Conservation (phyloP, 208 protist species). For the Acanthamoeba culbertsoni region DNA sequence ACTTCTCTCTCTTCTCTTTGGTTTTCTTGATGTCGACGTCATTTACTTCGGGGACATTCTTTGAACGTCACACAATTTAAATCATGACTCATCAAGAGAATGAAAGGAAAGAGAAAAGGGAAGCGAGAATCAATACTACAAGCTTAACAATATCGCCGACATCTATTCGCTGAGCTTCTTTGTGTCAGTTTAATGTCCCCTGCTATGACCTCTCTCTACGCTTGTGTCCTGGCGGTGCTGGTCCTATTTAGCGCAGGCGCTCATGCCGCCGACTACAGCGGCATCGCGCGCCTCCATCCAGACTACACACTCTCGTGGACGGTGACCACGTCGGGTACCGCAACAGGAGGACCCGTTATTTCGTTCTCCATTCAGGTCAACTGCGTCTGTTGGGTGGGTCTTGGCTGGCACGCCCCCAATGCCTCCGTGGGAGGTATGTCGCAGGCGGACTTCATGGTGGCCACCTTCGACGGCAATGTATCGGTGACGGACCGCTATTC, state of each 20-base stretch:
- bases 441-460: constrained; percentile 28
- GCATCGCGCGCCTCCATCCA: background rate
- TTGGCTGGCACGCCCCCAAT: background rate
- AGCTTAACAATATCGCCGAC: too few species aligned
- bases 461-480: constrained; percentile 8
- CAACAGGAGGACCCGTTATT: background rate
- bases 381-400: background rate
- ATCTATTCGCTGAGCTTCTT: too few species aligned
- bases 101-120: too few species aligned
- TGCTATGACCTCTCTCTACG: background rate
- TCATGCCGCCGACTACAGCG: background rate
- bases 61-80: too few species aligned
- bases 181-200: too few species aligned
- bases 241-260: too few species aligned
- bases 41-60: too few species aligned
- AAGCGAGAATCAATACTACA: too few species aligned
- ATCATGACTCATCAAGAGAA: too few species aligned
- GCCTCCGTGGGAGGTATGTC: background rate
- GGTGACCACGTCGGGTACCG: background rate
- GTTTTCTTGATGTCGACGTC: too few species aligned
- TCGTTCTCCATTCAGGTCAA: background rate
- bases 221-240: background rate
- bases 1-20: too few species aligned
- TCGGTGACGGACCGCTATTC: background rate
- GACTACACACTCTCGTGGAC: background rate